A percentile compares a stretch with the other conserved stretches of the same genome.
Evolutionary conservation across 2,329 filamentous ascomycete genomes (phyloP).

Genomic region (Aspergillus sp.): DNA sequence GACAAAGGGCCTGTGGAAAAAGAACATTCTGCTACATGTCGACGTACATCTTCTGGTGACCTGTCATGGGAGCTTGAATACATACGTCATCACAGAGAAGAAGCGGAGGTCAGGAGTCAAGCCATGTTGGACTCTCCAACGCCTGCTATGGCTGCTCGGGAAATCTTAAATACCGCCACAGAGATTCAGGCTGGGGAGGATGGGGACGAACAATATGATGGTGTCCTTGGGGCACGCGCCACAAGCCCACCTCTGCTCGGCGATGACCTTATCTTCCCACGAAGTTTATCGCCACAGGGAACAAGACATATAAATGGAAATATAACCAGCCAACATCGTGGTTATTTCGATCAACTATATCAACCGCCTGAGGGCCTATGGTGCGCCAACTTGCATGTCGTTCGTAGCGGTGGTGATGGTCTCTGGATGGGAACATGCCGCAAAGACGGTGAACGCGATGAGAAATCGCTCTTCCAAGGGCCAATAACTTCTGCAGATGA

Average conservation of each 20-base stretch:
- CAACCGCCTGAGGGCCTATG: constrained; percentile 59
- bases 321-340: constrained; percentile 45
- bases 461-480: constrained; percentile 11
- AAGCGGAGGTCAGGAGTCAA: constrained; percentile 44
- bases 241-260: constrained; percentile 81
- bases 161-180: neutral
- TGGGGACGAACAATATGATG: neutral
- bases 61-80: constrained; percentile 67
- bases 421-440: constrained; percentile 38
- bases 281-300: constrained; percentile 72
- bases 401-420: constrained; percentile 17
- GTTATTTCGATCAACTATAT: constrained; percentile 36
- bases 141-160: neutral
- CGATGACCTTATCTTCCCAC: constrained; percentile 67
- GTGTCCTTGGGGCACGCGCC: constrained; percentile 36
- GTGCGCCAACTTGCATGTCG: constrained; percentile 56
- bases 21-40: constrained; percentile 22
- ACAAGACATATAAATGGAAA: constrained; percentile 78
- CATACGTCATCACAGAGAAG: constrained; percentile 64
- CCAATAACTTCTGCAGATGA: constrained; percentile 16
- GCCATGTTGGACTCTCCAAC: constrained; percentile 17
- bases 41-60: constrained; percentile 39
- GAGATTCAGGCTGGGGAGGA: constrained; percentile 2
- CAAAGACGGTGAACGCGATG: constrained; percentile 13
- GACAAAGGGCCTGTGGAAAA: constrained; percentile 20